A percentile compares a stretch with the other conserved stretches of the same genome.
Conservation (phyloP, 345 rosid genomes). For the Cardamine chenopodiifolia region DNA sequence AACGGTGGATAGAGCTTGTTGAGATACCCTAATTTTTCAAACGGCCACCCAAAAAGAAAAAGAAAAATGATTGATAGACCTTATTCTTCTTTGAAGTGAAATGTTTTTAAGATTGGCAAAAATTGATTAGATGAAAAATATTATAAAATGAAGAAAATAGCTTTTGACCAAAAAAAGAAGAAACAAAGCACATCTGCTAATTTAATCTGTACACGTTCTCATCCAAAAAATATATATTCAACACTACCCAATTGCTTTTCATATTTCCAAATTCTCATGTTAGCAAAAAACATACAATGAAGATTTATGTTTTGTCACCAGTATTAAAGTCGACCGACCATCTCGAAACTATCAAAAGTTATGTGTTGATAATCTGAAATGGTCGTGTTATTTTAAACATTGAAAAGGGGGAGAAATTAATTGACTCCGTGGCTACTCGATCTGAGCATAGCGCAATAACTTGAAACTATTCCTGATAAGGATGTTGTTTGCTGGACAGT, state of each 20-base stretch:
- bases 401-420: background rate
- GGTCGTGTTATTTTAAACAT: background rate
- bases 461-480: slow-evolving; percentile 43
- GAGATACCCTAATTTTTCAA: no score
- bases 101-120: background rate
- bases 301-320: background rate
- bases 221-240: no score
- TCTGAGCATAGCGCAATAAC: background rate
- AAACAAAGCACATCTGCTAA: no score
- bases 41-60: no score
- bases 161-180: background rate
- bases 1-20: no score
- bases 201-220: background rate
- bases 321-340: background rate
- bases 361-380: background rate
- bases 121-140: background rate
- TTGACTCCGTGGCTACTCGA: background rate
- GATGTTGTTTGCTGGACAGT: slow-evolving; percentile 79
- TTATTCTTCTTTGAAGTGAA: no score
- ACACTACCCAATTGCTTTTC: background rate
- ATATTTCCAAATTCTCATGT: background rate
- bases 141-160: background rate
- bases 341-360: background rate
- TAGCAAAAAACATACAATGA: background rate
- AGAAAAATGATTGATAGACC: no score